Evolutionary conservation across 352 stramenopile genomes (phyloP).

Genomic region (Pythium myriotylum): DNA sequence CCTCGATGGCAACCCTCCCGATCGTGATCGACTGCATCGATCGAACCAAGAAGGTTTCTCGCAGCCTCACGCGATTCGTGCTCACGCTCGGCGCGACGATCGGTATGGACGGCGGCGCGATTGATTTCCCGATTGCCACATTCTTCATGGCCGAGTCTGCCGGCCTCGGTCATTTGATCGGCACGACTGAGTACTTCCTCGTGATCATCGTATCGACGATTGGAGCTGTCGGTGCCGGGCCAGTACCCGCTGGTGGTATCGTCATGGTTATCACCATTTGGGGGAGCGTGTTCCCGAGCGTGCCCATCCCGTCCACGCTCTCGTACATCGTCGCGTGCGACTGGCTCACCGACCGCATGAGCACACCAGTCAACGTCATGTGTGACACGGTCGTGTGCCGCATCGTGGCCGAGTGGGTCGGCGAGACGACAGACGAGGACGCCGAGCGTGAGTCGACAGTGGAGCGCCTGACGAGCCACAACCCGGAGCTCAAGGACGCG

Average conservation of each 20-base stretch:
- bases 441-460: not conserved
- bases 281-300: constrained; percentile 22
- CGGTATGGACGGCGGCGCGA: no score
- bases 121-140: no score
- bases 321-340: constrained; percentile 46
- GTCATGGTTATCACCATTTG: constrained; percentile 33
- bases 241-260: constrained; percentile 23
- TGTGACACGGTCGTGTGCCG: constrained; percentile 47
- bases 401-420: constrained; percentile 34
- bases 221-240: constrained; percentile 17
- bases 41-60: no score
- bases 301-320: constrained; percentile 36
- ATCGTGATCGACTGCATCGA: no score
- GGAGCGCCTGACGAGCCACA: not conserved
- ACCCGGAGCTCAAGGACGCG: not conserved
- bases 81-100: no score
- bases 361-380: constrained; percentile 48
- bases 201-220: no score
- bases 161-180: no score
- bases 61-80: no score
- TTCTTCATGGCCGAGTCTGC: no score
- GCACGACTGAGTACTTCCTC: no score
- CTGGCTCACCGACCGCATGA: constrained; percentile 45
- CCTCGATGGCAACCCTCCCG: no score
- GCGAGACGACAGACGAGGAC: constrained; percentile 12